These are phyloP conservation scores for Volvox africanus DNA, from an alignment of 139 green algal species.

Conservation along the genomic window DNA sequence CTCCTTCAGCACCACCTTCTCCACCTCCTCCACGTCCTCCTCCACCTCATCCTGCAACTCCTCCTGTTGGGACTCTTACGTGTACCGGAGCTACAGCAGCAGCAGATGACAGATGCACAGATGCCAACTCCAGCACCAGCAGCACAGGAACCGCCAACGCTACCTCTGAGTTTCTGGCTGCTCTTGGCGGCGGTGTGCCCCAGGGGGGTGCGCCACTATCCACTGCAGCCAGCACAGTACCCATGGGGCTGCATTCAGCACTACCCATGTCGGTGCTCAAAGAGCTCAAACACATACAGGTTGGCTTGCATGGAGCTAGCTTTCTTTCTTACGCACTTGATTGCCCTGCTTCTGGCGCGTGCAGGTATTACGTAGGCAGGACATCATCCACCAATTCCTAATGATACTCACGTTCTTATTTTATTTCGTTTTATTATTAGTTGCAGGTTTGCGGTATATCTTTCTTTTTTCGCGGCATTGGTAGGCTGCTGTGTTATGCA, in stretches of 20 bases:
- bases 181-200: not conserved
- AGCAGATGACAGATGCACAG: not conserved
- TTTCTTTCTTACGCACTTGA: too few relatives aligned
- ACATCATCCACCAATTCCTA: too few relatives aligned
- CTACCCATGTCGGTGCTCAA: slow-evolving; percentile 2
- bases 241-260: not conserved
- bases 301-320: not conserved
- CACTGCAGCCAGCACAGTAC: not conserved
- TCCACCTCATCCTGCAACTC: not conserved
- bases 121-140: not conserved
- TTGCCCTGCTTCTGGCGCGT: too few relatives aligned
- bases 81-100: not conserved
- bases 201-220: not conserved
- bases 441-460: too few relatives aligned
- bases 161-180: not conserved
- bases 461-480: too few relatives aligned
- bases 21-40: not conserved
- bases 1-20: too few relatives aligned
- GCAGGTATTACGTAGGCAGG: too few relatives aligned
- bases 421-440: too few relatives aligned
- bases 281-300: slow-evolving; percentile 7
- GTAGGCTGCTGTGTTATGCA: too few relatives aligned
- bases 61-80: too few relatives aligned
- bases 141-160: not conserved
- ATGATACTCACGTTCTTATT: too few relatives aligned